These are phyloP conservation scores for Tarenaya hassleriana DNA, from an alignment of 345 rosid genomes.

Conservation along the genomic window DNA sequence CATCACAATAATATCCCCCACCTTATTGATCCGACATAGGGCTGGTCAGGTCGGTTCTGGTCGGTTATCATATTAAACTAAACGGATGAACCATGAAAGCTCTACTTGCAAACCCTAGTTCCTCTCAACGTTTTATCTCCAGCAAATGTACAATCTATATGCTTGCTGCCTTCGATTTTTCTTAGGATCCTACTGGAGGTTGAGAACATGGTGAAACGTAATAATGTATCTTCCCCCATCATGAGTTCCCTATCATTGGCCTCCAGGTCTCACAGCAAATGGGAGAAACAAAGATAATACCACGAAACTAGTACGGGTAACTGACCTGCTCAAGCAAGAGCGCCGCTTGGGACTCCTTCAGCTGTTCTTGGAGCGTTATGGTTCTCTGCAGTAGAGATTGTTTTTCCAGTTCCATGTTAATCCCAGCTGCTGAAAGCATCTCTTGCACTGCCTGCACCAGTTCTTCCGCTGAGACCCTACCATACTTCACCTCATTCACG, in stretches of 20 bases:
- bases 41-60: no score
- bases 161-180: no score
- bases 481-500: slow-evolving; percentile 49
- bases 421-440: slow-evolving; percentile 93
- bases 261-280: background rate
- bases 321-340: slow-evolving; percentile 83
- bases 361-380: slow-evolving; percentile 65
- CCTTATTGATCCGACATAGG: background rate
- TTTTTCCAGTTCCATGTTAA: slow-evolving; percentile 71
- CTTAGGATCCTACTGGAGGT: no score
- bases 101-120: no score
- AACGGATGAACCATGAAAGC: no score
- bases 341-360: slow-evolving; percentile 69
- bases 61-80: no score
- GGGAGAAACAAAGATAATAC: background rate
- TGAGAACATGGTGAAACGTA: no score
- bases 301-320: background rate
- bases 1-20: background rate
- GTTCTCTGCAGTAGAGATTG: slow-evolving; percentile 67
- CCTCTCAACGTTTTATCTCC: no score
- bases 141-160: no score
- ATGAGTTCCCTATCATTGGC: background rate
- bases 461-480: slow-evolving; percentile 77
- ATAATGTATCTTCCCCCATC: background rate
- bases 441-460: slow-evolving; percentile 84